phyloP scores from a whole-genome alignment of 306 rosid species.

The Prunus dulcis region DNA sequence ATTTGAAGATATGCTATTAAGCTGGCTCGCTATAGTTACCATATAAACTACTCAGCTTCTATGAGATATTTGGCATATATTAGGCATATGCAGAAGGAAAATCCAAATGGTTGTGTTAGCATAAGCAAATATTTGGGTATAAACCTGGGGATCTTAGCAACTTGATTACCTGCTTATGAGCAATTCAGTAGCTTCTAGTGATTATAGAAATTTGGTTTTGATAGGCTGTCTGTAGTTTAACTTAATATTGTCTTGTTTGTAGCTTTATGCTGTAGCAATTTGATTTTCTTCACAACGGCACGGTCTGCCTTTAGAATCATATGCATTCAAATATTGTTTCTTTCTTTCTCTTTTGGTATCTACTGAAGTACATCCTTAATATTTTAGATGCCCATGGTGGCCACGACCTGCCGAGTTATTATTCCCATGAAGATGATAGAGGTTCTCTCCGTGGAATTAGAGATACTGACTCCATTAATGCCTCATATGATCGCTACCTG shows the following conservation, averaged over 20 bases:
- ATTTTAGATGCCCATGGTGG: slow-evolving; percentile 63
- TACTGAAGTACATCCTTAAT: slow-evolving; percentile 30
- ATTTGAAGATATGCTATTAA: neutral
- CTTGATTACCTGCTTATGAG: neutral
- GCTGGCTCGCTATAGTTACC: neutral
- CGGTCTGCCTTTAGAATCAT: neutral
- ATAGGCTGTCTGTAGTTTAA: neutral
- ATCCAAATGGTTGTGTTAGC: neutral
- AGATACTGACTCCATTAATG: slow-evolving; percentile 87
- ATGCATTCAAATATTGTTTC: slow-evolving; percentile 9
- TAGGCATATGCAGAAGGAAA: neutral
- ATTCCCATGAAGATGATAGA: slow-evolving; percentile 75
- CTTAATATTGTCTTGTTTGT: neutral
- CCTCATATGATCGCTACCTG: slow-evolving; percentile 92
- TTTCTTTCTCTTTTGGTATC: slow-evolving; percentile 20
- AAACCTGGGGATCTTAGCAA: neutral
- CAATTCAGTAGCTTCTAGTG: neutral
- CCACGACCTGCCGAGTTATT: slow-evolving; percentile 67
- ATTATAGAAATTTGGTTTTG: neutral
- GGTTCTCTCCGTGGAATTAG: slow-evolving; percentile 68
- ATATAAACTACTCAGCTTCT: neutral
- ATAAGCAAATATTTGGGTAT: neutral
- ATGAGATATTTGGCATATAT: neutral
- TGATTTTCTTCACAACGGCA: neutral
- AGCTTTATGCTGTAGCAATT: neutral